Evolutionary conservation across 1,139 yeast species (phyloP), one percentile per base, ranked within the genome.

Genomic region (Pichia sp.): DNA sequence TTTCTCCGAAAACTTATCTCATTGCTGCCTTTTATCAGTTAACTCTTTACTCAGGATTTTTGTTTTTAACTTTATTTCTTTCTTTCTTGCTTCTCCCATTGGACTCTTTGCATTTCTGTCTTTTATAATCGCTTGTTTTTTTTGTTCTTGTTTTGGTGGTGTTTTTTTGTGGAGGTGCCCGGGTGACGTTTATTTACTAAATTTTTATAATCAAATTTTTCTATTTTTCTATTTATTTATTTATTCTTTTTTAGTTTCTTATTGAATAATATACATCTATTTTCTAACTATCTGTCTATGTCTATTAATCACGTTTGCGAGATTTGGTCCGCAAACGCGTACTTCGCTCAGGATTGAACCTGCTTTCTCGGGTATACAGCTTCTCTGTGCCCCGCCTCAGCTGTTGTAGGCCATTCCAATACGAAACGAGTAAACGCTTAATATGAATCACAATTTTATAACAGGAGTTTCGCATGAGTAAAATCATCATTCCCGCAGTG

Each of bases 401-500:
- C 11, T 41, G 54, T 45, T 51, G 45, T 5, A 50, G n/a, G n/a
- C n/a, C 19, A 40, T 36, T 45, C 38, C 47, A 36, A 41, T 10
- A 10, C 5, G 34, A 26, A 31, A 42, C 16, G 13, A 49, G 32
- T 4, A 38, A 16, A 11, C 49, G 46, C 32, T 51, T 52, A n/a
- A 48, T 13, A 30, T 45, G 42, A 8, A 49, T 13, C 5, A 51
- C 26, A 23, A 50, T 5, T 38, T 58, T 53, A 59, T 59, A 57
- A 40, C 53, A 54, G 8, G 62, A 60, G 23, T 59, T 60, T 67
- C 72, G 64, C 62, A 72, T 72, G 32, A 72, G 62, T 36, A 73
- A 41, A 3, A 67, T 41, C 57, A 72, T 60, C 55, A 79, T 64
- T 0, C 69, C 75, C 11, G 69, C 72, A 31, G 79, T 72, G 57